Conservation (phyloP, 164 flowering plant species). For the Nymphaea colorata region DNA sequence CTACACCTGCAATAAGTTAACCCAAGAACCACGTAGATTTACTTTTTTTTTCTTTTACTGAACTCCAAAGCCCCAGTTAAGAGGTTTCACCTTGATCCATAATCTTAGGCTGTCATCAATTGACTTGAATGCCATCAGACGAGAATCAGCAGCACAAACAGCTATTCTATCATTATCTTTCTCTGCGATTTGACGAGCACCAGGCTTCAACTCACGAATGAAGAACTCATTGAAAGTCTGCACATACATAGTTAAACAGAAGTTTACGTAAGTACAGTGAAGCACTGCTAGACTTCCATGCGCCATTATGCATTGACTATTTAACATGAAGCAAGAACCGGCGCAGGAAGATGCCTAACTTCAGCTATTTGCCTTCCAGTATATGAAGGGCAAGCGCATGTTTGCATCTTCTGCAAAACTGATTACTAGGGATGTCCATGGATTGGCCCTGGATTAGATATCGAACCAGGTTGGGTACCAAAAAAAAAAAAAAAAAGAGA, state of each 20-base stretch:
- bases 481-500: too few relatives aligned
- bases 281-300: background rate
- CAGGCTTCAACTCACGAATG: slow-evolving; percentile 79
- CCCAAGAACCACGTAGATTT: too few relatives aligned
- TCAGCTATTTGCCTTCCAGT: too few relatives aligned
- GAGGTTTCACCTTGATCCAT: slow-evolving; percentile 74
- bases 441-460: too few relatives aligned
- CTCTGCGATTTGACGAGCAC: slow-evolving; percentile 63
- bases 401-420: too few relatives aligned
- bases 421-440: too few relatives aligned
- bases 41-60: too few relatives aligned
- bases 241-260: slow-evolving; percentile 5
- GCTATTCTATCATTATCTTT: slow-evolving; percentile 67
- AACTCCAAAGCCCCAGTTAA: background rate
- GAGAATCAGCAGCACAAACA: slow-evolving; percentile 85
- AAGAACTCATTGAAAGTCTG: slow-evolving; percentile 98
- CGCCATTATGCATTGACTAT: background rate
- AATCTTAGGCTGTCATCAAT: slow-evolving; percentile 65
- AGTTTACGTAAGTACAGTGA: background rate
- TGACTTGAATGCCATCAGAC: slow-evolving; percentile 73
- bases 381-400: too few relatives aligned
- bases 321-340: too few relatives aligned
- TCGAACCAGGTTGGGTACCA: too few relatives aligned
- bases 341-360: too few relatives aligned
- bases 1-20: too few relatives aligned